Evolutionary conservation across 208 protist species (phyloP).

Genomic region (Trypanosoma scelopori): DNA sequence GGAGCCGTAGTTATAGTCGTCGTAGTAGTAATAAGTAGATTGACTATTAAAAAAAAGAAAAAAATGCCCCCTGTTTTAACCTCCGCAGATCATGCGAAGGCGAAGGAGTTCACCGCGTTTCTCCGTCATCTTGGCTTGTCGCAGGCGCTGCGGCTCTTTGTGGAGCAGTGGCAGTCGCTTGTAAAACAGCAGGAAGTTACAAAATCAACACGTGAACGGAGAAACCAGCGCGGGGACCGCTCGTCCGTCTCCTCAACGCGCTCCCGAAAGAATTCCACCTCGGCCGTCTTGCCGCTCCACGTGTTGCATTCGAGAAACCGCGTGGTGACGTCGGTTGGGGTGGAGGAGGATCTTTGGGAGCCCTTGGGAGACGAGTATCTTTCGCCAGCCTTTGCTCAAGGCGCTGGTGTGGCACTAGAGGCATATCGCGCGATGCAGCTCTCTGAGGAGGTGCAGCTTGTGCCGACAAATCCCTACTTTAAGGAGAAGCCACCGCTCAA

Average conservation of each 20-base stretch:
- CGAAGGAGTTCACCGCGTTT: constrained; percentile 25
- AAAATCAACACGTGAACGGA: constrained; percentile 2
- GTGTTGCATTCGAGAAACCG: constrained; percentile 22
- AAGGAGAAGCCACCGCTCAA: constrained; percentile 47
- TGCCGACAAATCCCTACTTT: constrained; percentile 46
- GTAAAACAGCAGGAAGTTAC: constrained; percentile 19
- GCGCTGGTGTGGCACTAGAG: constrained; percentile 43
- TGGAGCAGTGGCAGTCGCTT: constrained; percentile 24
- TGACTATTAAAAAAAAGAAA: background rate
- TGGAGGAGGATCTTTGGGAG: constrained; percentile 47
- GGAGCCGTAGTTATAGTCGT: too few relatives aligned
- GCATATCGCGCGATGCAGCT: constrained; percentile 33
- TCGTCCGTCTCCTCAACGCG: constrained; percentile 11
- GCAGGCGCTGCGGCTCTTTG: constrained; percentile 16
- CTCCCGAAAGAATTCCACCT: constrained; percentile 9
- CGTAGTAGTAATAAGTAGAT: too few relatives aligned
- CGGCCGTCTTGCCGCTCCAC: background rate
- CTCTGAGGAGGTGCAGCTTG: constrained; percentile 29
- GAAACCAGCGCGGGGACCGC: background rate
- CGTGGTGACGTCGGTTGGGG: constrained; percentile 44
- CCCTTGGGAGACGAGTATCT: constrained; percentile 17
- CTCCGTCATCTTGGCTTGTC: constrained; percentile 19
- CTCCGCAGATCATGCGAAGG: constrained; percentile 14
- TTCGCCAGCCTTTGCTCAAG: constrained; percentile 42
- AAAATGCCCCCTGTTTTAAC: constrained; percentile 17